Base-by-base conservation (phyloP, 2,329 filamentous ascomycete genomes). In the Phyllosticta citriasiana region DNA sequence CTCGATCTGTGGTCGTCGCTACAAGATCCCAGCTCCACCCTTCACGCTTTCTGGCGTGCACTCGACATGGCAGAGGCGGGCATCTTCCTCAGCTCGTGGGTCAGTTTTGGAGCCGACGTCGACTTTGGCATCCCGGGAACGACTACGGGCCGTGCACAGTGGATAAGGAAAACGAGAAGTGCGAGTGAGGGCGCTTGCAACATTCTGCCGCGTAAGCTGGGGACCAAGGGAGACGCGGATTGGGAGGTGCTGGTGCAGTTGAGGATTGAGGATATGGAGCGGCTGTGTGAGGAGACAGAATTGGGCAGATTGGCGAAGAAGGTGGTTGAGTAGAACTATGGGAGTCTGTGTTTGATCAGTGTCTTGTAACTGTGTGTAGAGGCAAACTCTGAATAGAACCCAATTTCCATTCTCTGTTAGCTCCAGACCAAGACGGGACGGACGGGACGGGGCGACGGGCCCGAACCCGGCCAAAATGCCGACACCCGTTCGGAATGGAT, bases 51-150 rank as follows among this genome's bases (percentile, higher is more conserved):
- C 7, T n/a, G 25, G 30, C 33, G 27, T 9, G 59, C 59, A 26
- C 27, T 60, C 25, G 26, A 52, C 26, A 27, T 35, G 24, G 19
- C 16, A 8, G 52, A 54, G 6, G 35, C 59, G 4, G 59, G 59
- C 19, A 16, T 60, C 19, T 35, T 56, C 40, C 51, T 33, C 53
- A 60, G 25, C 40, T 60, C 59, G n/a, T 57, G 59, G 59, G 47
- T 22, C 40, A 40, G 24, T 22, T 60, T 60, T 10, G 22, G 53
- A 53, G 53, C 47, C 4, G 26, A 60, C 3, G 10, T 53, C 1
- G 25, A 60, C 47, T 60, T 60, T 30, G 25, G 53, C n/a, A 60
- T 60, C 9, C 40, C 53, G 2, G 53, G 53, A 1, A 54, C 52
- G 4, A 22, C 40, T 1, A 40, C 19, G 0, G 59, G 59, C 6